Base-by-base conservation (phyloP, 495 filamentous ascomycete genomes). In the Opeltia flavorubescens region DNA sequence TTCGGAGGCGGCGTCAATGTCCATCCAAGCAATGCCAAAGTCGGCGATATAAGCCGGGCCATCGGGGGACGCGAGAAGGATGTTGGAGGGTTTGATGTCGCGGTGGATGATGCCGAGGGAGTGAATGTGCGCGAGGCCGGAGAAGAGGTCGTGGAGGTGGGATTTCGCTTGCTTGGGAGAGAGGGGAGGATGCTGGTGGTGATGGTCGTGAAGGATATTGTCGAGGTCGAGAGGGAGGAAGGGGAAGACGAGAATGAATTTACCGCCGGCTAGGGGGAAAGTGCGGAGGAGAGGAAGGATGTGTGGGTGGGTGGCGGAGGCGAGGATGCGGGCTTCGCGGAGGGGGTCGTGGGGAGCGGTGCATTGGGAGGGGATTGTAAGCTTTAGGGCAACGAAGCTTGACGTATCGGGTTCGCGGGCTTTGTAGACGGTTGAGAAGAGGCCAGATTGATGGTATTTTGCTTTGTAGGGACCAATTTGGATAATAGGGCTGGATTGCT, bases 61-160 rank as follows among this genome's bases (percentile, higher is more conserved):
- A n/a, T 69, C 59, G 0, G 71, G 65, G 1, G 77, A 76, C 31
- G 73, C 61, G 50, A 96, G 71, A 30, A 96, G 67, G 42, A 98
- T 75, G 52, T 94, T 93, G 1, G 86, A 82, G 5, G 91, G 89
- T 59, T 98, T 98, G 57, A 98, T 70, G 57, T 98, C 91, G 25
- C 91, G 79, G 61, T 98, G 91, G 52, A 96, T 81, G 43, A 98
- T 86, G 6, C 74, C 78, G 12, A 75, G 62, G 8, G 60, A 49
- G 62, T 98, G 93, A 23, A 93, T 59, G 56, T 84, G 74, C 4
- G 61, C 61, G 8, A 98, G 73, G 5, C 78, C 93, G 13, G 62
- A 60, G 62, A 95, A 87, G 48, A 94, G 54, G 54, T 84, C 77
- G 8, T 55, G 60, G 50, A 93, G 73, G 52, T 72, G 65, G 8